Evolutionary conservation across 352 stramenopile genomes (phyloP).

Genomic region (Phytophthora hibernalis): DNA sequence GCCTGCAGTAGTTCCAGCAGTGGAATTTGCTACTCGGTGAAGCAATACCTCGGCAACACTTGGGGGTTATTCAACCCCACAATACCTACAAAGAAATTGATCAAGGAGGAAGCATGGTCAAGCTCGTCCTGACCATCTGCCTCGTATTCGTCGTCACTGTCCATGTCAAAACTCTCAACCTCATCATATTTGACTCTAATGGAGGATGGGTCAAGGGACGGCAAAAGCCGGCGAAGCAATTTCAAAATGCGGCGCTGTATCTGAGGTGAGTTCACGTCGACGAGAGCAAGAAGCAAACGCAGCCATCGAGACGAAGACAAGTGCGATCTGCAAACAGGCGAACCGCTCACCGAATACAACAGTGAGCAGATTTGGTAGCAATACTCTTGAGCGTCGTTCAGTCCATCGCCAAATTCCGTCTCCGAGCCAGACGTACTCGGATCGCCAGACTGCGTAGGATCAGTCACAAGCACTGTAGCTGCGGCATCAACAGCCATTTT

Average conservation of each 20-base stretch:
- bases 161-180: conserved; percentile 78
- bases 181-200: conserved; percentile 75
- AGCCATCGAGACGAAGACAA: conserved; percentile 88
- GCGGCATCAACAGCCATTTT: conserved; percentile 19
- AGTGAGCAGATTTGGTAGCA: conserved; percentile 91
- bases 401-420: conserved; percentile 34
- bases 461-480: conserved; percentile 38
- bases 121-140: conserved; percentile 52
- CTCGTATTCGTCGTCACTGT: conserved; percentile 86
- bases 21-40: conserved; percentile 26
- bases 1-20: background rate
- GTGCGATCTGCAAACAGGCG: conserved; percentile 79
- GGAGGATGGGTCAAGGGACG: conserved; percentile 67
- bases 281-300: conserved; percentile 78
- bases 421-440: conserved; percentile 49
- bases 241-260: conserved; percentile 88
- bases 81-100: conserved; percentile 85
- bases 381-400: conserved; percentile 82
- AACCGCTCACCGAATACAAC: conserved; percentile 88
- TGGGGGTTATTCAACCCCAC: conserved; percentile 69
- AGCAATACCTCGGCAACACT: conserved; percentile 76
- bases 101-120: conserved; percentile 69
- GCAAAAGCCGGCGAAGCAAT: conserved; percentile 80
- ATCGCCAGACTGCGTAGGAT: conserved; percentile 54
- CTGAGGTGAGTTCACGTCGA: conserved; percentile 72